A percentile compares a stretch with the other conserved stretches of the same genome.
Conservation (phyloP, 106 monocot genomes). For the Acanthochlamys bracteata region DNA sequence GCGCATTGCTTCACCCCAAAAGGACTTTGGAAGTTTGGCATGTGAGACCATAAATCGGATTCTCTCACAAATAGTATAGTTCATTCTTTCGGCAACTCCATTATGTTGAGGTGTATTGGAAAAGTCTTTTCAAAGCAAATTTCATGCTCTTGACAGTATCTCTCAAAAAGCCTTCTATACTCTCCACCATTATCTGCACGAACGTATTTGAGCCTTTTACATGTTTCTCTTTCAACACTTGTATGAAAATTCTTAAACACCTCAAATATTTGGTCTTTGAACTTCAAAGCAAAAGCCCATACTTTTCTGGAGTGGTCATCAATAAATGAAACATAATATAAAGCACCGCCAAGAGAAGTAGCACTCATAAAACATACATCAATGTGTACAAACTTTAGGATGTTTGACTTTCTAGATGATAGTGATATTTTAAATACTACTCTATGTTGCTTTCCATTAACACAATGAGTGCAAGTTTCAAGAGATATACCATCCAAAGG, state of each 20-base stretch:
- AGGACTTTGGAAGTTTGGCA: constrained; percentile 1
- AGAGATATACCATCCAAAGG: neutral
- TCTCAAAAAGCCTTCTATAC: neutral
- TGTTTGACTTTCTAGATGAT: constrained; percentile 2
- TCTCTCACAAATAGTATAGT: neutral
- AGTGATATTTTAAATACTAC: neutral
- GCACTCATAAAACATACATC: constrained; percentile 10
- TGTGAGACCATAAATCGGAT: neutral
- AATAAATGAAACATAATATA: constrained; percentile 2
- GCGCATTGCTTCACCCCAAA: constrained; percentile 12
- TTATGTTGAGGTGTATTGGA: constrained; percentile 9
- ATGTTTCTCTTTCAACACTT: constrained; percentile 6
- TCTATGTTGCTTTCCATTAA: constrained; percentile 1
- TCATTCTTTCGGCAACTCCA: constrained; percentile 7
- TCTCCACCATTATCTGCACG: constrained; percentile 1
- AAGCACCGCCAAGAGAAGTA: constrained; percentile 3
- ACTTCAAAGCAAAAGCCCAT: constrained; percentile 3
- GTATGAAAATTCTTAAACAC: neutral
- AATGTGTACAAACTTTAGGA: constrained; percentile 8
- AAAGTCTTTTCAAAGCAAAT: constrained; percentile 1
- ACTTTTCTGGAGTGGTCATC: constrained; percentile 4
- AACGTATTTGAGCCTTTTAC: neutral
- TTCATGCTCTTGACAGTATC: neutral
- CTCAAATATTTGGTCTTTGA: constrained; percentile 1
- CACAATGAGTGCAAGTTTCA: constrained; percentile 1